Conservation (phyloP, 352 stramenopile genomes). For the Globisporangium heterothallicum region DNA sequence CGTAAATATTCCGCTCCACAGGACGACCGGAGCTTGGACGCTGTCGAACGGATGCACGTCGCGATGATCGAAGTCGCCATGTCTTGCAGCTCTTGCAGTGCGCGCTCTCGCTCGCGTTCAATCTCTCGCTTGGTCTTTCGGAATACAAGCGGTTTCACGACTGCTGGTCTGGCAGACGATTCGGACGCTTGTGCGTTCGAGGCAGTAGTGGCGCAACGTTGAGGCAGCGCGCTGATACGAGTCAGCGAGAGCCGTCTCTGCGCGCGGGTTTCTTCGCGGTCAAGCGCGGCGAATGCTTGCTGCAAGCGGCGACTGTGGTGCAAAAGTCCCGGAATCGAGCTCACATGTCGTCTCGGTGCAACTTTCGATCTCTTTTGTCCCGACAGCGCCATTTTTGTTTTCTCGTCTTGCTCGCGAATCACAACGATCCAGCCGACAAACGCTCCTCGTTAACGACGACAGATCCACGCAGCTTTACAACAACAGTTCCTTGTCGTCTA, state of each 20-base stretch:
- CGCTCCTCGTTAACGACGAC: too few species aligned
- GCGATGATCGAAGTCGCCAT: slow-evolving; percentile 3
- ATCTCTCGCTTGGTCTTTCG: slow-evolving; percentile 54
- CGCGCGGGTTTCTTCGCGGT: slow-evolving; percentile 32
- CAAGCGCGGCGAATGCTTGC: slow-evolving; percentile 21
- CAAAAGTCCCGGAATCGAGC: slow-evolving; percentile 26
- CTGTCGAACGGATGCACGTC: slow-evolving; percentile 1
- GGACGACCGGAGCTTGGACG: slow-evolving; percentile 5
- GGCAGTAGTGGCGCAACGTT: slow-evolving; percentile 12
- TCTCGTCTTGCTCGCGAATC: background rate
- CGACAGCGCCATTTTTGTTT: slow-evolving; percentile 11
- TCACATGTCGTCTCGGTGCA: slow-evolving; percentile 23
- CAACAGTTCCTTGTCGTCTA: too few species aligned
- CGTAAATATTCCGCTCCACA: slow-evolving; percentile 4
- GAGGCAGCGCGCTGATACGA: slow-evolving; percentile 6
- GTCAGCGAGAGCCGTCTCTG: slow-evolving; percentile 13
- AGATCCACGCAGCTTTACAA: too few species aligned
- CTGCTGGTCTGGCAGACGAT: slow-evolving; percentile 1
- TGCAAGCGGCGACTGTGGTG: slow-evolving; percentile 34
- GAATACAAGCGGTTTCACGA: slow-evolving; percentile 34
- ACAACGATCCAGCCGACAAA: too few species aligned
- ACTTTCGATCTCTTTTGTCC: slow-evolving; percentile 35
- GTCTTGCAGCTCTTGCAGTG: slow-evolving; percentile 15
- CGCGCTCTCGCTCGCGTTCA: slow-evolving; percentile 33
- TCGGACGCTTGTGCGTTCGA: background rate